Evolutionary conservation across 345 rosid species (phyloP).

Genomic region (Citrus hindsii): DNA sequence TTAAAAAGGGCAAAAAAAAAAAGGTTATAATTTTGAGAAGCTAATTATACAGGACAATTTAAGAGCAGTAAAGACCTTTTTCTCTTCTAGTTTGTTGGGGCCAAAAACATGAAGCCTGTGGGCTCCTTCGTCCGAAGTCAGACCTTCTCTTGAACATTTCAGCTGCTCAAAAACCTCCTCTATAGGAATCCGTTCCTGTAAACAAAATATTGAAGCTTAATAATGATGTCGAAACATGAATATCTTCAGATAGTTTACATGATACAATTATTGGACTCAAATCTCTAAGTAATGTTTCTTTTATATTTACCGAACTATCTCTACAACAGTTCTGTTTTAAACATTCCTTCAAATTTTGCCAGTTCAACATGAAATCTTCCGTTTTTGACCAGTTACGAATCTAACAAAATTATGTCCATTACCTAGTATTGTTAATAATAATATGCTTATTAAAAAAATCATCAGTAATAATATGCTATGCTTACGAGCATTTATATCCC

Average conservation of each 20-base stretch:
- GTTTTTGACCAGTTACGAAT: neutral
- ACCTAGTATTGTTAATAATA: too few species aligned
- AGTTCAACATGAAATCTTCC: neutral
- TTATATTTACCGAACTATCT: neutral
- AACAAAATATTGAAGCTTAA: neutral
- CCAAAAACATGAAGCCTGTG: constrained; percentile 73
- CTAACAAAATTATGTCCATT: too few species aligned
- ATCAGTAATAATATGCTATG: too few species aligned
- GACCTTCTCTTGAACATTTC: constrained; percentile 52
- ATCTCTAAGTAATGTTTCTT: neutral
- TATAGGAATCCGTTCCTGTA: constrained; percentile 65
- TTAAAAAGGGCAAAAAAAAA: neutral
- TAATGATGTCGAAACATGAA: neutral
- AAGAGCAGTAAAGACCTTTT: constrained; percentile 43
- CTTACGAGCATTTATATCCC: too few species aligned
- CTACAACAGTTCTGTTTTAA: neutral
- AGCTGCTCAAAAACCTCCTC: constrained; percentile 81
- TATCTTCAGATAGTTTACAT: neutral
- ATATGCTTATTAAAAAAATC: too few species aligned
- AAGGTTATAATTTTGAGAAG: neutral
- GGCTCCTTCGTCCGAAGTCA: constrained; percentile 64
- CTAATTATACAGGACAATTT: neutral
- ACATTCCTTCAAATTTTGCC: neutral
- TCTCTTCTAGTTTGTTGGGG: constrained; percentile 92
- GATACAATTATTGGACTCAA: neutral